Percentiles rank a stretch among this genome's conserved stretches.
These are phyloP conservation scores for Xylaria sp. DNA, from an alignment of 2,329 filamentous ascomycete genomes.

Conservation along the genomic window DNA sequence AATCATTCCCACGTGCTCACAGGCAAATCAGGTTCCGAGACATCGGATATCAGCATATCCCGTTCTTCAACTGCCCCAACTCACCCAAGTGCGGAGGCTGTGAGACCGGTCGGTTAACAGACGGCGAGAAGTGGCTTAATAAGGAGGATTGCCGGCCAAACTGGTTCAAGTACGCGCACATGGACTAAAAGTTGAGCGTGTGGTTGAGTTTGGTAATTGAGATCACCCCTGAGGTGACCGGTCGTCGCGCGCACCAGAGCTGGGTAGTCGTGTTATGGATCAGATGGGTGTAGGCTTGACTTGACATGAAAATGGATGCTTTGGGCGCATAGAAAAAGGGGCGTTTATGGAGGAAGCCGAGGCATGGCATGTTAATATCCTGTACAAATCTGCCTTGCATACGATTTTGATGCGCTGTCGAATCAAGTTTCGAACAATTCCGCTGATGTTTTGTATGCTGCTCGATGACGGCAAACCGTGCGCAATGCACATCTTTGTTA, in stretches of 20 bases:
- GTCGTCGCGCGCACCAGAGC: conserved; percentile 23
- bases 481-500: background rate
- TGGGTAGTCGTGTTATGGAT: conserved; percentile 9
- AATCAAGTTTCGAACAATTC: conserved; percentile 2
- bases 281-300: conserved; percentile 6
- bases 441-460: background rate
- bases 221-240: conserved; percentile 18
- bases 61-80: conserved; percentile 98
- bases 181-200: conserved; percentile 48
- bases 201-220: conserved; percentile 13
- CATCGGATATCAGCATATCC: conserved; percentile 96
- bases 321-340: conserved; percentile 22
- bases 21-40: conserved; percentile 79
- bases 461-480: background rate
- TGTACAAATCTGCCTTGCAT: conserved; percentile 19
- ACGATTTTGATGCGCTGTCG: conserved; percentile 16
- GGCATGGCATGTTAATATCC: conserved; percentile 16
- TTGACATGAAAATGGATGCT: conserved; percentile 9
- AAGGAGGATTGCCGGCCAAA: conserved; percentile 91
- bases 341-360: conserved; percentile 15
- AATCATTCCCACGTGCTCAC: conserved; percentile 17
- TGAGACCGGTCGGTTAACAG: conserved; percentile 78
- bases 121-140: conserved; percentile 78
- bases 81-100: conserved; percentile 89
- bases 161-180: conserved; percentile 94